Base-by-base conservation (phyloP, 169 alveolate genomes). In the Plasmodium fragile region DNA sequence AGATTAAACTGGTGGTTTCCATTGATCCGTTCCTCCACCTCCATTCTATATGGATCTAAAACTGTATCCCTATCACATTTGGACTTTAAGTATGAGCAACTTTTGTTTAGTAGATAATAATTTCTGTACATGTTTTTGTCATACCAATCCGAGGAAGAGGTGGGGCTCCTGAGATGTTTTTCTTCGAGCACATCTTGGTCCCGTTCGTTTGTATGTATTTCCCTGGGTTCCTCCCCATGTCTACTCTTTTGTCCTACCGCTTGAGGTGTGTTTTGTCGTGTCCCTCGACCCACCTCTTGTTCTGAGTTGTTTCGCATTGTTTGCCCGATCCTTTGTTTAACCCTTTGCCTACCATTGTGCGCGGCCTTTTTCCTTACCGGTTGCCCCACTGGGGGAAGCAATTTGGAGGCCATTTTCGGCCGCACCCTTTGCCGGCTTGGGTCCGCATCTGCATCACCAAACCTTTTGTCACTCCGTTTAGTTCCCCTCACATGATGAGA, bases 31-130 rank as follows among this genome's bases (percentile, higher is more conserved):
- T 83, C 49, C 39, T 16, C 59, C 80, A 10, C 81, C 53, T 34
- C 45, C 69, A 65, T 36, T 87, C 71, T 49, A 25, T 32, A 30
- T 89, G 70, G 49, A 89, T 89, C 53, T 16, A 53, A 77, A 78
- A 53, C 71, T 78, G 69, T 59, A 78, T 43, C 82, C 43, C 30
- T 55, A 69, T 11, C 43, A 36, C 70, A 89, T 89, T 89, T 89
- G 5, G 90, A 78, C 69, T 59, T 89, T 89, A 89, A 18, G 69
- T 89, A 78, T 13, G 89, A 30, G 30, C 75, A 89, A 30, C 94
- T 78, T 78, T 89, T 77, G 69, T 78, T 89, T 25, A 78, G 73
- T 13, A 89, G 49, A 43, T 65, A 89, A 89, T 78, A 49, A 30
- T 89, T 78, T 43, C 77, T 59, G 71, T 81, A 77, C 75, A 78